Base-by-base conservation (phyloP, 2,329 filamentous ascomycete genomes). In the Fusarium pseudonygamai region DNA sequence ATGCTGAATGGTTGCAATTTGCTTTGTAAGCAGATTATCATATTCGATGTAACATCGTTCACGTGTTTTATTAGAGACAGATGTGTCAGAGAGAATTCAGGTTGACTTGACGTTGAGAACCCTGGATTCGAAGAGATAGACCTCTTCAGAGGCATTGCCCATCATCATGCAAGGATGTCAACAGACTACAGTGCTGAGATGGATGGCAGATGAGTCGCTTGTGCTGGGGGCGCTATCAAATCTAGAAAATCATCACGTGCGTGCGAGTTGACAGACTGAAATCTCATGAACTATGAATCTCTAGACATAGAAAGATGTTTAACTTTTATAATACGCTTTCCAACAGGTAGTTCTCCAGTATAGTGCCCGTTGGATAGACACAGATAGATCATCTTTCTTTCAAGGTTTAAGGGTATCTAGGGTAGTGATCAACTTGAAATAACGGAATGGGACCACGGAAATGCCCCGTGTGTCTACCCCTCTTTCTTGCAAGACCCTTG, bases 151-250 rank as follows among this genome's bases (percentile, higher is more conserved):
- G 3, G 16, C 24, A 1, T 26, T 8, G 20, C 20, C n/a, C 6
- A 24, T 24, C 9, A 4, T 43, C 15, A 43, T 24, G 9, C 8
- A 12, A 11, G 6, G 10, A 30, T 12, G 30, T 30, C 30, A 30
- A 12, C 28, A 30, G 28, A 36, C n/a, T n/a, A n/a, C n/a, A n/a
- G n/a, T n/a, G n/a, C n/a, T n/a, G n/a, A n/a, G n/a, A n/a, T n/a
- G n/a, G n/a, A n/a, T n/a, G n/a, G n/a, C n/a, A n/a, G n/a, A 20
- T 20, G 5, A 20, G 5, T 2, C 18, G 18, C 36, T 6, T 12
- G 5, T 12, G 36, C 20, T 12, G 6, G 1, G 6, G 10, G 2
- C 5, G 10, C 5, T 11, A 11, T 20, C 2, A 11, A 20, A 20
- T 20, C 11, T 40, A 7, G 13, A 13, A n/a, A n/a, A n/a, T 9